phyloP scores from a whole-genome alignment of 306 rosid genomes.

The Rosa multiflora region DNA sequence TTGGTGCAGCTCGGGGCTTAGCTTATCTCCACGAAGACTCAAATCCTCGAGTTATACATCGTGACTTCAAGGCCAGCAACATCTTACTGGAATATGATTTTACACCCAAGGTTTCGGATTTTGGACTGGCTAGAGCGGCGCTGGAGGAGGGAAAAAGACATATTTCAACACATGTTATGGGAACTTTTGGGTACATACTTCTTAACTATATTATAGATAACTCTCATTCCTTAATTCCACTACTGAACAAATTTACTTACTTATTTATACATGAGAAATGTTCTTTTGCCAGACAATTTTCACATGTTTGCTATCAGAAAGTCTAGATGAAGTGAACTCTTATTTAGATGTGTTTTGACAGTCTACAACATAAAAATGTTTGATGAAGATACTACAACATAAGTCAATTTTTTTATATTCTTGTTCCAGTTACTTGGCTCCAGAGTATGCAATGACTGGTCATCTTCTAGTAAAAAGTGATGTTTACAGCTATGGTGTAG shows the following conservation, averaged over 20 bases:
- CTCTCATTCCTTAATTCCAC: background rate
- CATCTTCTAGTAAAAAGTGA: constrained; percentile 97
- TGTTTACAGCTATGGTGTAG: constrained; percentile 97
- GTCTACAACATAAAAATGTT: background rate
- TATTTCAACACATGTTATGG: constrained; percentile 98
- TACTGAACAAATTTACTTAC: background rate
- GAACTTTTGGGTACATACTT: constrained; percentile 82
- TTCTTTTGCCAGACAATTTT: background rate
- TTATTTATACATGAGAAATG: background rate
- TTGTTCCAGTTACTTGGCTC: constrained; percentile 85
- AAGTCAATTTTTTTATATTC: background rate
- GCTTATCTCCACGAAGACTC: constrained; percentile 98
- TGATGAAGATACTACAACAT: background rate
- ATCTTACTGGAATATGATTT: constrained; percentile 84
- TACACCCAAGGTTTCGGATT: constrained; percentile 93
- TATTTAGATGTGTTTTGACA: background rate
- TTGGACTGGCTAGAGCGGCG: constrained; percentile 96
- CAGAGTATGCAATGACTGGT: constrained; percentile 99
- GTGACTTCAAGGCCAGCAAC: constrained; percentile 97
- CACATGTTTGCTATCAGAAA: background rate
- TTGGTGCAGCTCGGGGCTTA: constrained; percentile 91
- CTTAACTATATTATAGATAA: background rate
- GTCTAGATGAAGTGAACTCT: background rate
- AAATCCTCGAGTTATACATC: constrained; percentile 89
- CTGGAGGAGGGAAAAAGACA: constrained; percentile 84